Base-by-base conservation (phyloP, 257 asterid genomes). In the Galeopsis tetrahit region DNA sequence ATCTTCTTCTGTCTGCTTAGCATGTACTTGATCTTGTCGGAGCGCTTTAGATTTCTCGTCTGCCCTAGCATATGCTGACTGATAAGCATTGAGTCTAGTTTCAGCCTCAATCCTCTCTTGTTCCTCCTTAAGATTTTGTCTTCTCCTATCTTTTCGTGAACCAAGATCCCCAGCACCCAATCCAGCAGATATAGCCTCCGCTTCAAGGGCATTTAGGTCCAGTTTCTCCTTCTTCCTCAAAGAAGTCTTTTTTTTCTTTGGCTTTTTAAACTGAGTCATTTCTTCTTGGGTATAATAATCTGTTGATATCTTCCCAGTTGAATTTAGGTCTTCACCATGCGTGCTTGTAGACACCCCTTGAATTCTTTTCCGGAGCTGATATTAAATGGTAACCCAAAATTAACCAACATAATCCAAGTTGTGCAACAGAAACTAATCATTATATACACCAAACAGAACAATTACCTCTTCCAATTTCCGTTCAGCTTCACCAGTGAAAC, bases 211-310 rank as follows among this genome's bases (percentile, higher is more conserved):
- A 78, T 86, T 85, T 53, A 92, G 13, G 72, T 90, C 96, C 83
- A 92, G 81, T 85, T 95, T 95, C 59, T 92, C 98, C 82, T 84
- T 92, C 83, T 90, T 95, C 85, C 98, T 85, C 77, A 92, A 75
- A 38, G 98, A 87, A 79, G 90, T 95, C 85, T 92, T 95, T 74
- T 95, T 95, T 75, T 95, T 95, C 90, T 90, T 95, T 71, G 99
- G 96, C 87, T 86, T 95, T 76, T 88, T 88, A 77, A 92, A 95
- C 72, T 88, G 83, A 60, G 85, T 73, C 96, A 95, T 88, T 81
- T 92, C 99, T 75, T 92, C 98, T 77, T 86, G 89, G 46, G 97
- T 90, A 67, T 79, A 88, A 80, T 95, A 95, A 83, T 92, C 99
- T 13, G 97, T 76, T 66, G 85, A 77, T 42, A 81, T 70, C 79